Evolutionary conservation across 78 protist genomes (phyloP).

Genomic region (Dictyostelium capitatum): DNA sequence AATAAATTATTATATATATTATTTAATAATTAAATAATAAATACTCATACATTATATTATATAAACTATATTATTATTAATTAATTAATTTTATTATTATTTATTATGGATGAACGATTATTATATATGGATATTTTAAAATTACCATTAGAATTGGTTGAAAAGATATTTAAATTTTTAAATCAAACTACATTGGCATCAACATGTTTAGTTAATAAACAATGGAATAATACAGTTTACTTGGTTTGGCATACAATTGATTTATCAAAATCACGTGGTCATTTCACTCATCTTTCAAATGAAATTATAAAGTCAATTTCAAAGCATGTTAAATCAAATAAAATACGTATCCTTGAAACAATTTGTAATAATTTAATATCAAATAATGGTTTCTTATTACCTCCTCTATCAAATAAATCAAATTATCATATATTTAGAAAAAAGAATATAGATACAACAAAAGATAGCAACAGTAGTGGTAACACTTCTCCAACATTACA

Average conservation of each 20-base stretch:
- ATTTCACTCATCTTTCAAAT: conserved; percentile 42
- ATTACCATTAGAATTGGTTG: conserved; percentile 58
- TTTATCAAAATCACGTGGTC: conserved; percentile 57
- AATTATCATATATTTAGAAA: conserved; percentile 27
- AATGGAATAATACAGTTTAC: conserved; percentile 14
- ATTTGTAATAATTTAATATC: conserved; percentile 39
- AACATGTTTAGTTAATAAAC: conserved; percentile 11
- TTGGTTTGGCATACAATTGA: conserved; percentile 71
- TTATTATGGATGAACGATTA: not conserved
- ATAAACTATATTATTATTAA: too few species aligned
- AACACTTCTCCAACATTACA: not conserved
- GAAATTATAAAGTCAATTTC: not conserved
- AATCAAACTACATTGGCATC: conserved; percentile 17
- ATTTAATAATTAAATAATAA: too few species aligned
- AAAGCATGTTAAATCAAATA: conserved; percentile 16
- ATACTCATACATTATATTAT: too few species aligned
- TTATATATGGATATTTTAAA: conserved; percentile 11
- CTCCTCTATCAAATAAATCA: conserved; percentile 4
- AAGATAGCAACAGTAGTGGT: not conserved
- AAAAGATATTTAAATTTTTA: conserved; percentile 44
- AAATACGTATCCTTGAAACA: conserved; percentile 5
- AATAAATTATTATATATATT: too few species aligned
- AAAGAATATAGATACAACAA: not conserved
- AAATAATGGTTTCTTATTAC: conserved; percentile 72
- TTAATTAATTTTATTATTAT: not conserved